Conservation (phyloP, 1,284 basidiomycete species). For the Sporisorium graminicola region DNA sequence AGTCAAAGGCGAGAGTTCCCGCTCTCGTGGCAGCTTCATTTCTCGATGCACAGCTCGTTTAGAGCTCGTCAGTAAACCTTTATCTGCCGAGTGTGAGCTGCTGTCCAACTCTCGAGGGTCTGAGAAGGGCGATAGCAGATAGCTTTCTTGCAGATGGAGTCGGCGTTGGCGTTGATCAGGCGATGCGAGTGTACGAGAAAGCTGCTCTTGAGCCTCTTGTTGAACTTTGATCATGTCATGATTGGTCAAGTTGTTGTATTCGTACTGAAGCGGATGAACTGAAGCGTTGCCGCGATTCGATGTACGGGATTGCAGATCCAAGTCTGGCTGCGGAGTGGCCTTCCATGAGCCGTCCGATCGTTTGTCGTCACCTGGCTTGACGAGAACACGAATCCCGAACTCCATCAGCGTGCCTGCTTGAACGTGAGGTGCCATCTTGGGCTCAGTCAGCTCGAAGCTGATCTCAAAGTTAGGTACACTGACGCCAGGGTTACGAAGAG, state of each 20-base stretch:
- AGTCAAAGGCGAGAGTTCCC: background rate
- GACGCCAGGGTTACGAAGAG: background rate
- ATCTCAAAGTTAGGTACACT: slow-evolving; percentile 29
- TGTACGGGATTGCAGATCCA: no score
- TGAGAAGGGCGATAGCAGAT: background rate
- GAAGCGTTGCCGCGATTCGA: background rate
- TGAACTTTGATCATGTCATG: slow-evolving; percentile 32
- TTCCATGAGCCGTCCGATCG: background rate
- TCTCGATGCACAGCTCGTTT: background rate
- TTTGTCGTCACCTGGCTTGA: slow-evolving; percentile 11
- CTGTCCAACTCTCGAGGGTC: background rate
- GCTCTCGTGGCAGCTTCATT: background rate
- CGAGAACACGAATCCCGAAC: slow-evolving; percentile 24
- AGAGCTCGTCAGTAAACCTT: background rate
- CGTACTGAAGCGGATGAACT: slow-evolving; percentile 18
- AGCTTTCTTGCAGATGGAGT: background rate
- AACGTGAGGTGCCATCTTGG: slow-evolving; percentile 11
- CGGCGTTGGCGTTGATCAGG: slow-evolving; percentile 4
- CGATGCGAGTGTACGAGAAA: slow-evolving; percentile 8
- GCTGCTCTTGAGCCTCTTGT: slow-evolving; percentile 29
- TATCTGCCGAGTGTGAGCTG: background rate
- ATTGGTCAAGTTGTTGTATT: slow-evolving; percentile 18
- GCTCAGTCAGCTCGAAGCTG: slow-evolving; percentile 33
- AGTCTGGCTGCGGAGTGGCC: no score
- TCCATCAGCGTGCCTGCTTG: slow-evolving; percentile 23